Percentiles rank a stretch among this genome's conserved stretches.
Conservation (phyloP, 2,329 filamentous ascomycete species). For the Phyllosticta paracitricarpa region DNA sequence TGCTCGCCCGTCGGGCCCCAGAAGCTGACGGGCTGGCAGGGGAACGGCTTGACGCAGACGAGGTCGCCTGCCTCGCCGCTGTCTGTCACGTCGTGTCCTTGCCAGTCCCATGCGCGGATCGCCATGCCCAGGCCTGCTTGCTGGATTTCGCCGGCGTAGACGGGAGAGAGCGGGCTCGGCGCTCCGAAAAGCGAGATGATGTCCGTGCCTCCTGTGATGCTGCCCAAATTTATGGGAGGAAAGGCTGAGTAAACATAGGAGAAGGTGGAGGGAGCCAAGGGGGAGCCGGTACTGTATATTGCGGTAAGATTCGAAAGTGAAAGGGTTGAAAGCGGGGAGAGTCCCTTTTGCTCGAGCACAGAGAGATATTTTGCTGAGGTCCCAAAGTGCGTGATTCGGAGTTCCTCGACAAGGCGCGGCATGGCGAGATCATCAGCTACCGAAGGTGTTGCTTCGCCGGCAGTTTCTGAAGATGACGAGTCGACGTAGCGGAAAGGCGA, state of each 20-base stretch:
- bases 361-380: constrained; percentile 92
- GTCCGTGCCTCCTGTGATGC: constrained; percentile 92
- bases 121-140: constrained; percentile 41
- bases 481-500: constrained; percentile 60
- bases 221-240: constrained; percentile 72
- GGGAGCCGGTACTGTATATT: constrained; percentile 90
- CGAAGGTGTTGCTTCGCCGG: constrained; percentile 36
- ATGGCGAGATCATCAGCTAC: constrained; percentile 67
- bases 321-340: constrained; percentile 50
- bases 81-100: constrained; percentile 47
- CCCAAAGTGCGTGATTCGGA: constrained; percentile 84
- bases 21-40: constrained; percentile 83
- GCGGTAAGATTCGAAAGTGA: constrained; percentile 54
- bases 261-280: constrained; percentile 87
- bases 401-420: constrained; percentile 68
- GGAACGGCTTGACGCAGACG: constrained; percentile 77
- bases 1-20: constrained; percentile 62
- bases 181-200: constrained; percentile 93
- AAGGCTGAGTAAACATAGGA: constrained; percentile 80
- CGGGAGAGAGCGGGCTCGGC: constrained; percentile 50
- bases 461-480: constrained; percentile 10
- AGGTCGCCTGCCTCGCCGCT: constrained; percentile 72
- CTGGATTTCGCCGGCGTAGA: constrained; percentile 43
- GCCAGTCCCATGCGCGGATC: constrained; percentile 40
- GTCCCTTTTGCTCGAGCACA: constrained; percentile 68